Conservation (phyloP, 1,139 yeast species). For the Debaryomyces robertsiae region DNA sequence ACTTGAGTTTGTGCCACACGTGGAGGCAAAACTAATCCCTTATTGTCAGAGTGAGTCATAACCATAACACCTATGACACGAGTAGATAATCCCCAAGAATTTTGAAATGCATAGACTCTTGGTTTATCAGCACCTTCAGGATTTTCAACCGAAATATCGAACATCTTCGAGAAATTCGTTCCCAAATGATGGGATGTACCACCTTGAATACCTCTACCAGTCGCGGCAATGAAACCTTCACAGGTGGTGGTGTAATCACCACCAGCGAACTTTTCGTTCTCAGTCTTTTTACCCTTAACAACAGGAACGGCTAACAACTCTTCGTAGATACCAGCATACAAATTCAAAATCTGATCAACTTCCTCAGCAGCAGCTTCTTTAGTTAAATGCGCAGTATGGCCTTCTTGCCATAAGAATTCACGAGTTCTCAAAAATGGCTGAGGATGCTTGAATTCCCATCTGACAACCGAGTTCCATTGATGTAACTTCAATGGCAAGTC, state of each 20-base stretch:
- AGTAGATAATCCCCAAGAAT: constrained; percentile 99
- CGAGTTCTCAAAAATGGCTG: constrained; percentile 99
- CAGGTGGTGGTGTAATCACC: constrained; percentile 93
- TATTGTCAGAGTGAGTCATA: constrained; percentile 98
- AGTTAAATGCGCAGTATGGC: constrained; percentile 95
- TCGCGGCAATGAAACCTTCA: constrained; percentile 96
- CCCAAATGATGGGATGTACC: constrained; percentile 98
- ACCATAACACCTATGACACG: constrained; percentile 99
- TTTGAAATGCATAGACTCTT: constrained; percentile 88
- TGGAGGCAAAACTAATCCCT: constrained; percentile 97
- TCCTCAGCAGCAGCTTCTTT: constrained; percentile 78
- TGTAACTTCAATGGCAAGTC: constrained; percentile 94
- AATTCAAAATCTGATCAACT: constrained; percentile 83
- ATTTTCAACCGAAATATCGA: constrained; percentile 90
- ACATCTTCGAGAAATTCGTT: constrained; percentile 98
- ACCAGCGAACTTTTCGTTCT: constrained; percentile 98
- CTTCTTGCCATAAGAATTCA: constrained; percentile 99
- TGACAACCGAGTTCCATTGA: constrained; percentile 99
- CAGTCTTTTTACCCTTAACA: constrained; percentile 92
- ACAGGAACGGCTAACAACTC: constrained; percentile 97
- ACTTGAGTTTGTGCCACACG: constrained; percentile 92
- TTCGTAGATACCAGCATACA: constrained; percentile 81
- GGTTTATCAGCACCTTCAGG: constrained; percentile 90
- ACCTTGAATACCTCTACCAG: constrained; percentile 99
- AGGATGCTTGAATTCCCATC: constrained; percentile 99